Evolutionary conservation across 169 alveolate genomes (phyloP), one percentile per base, ranked within the genome.

Genomic region (Eimeria sp.): DNA sequence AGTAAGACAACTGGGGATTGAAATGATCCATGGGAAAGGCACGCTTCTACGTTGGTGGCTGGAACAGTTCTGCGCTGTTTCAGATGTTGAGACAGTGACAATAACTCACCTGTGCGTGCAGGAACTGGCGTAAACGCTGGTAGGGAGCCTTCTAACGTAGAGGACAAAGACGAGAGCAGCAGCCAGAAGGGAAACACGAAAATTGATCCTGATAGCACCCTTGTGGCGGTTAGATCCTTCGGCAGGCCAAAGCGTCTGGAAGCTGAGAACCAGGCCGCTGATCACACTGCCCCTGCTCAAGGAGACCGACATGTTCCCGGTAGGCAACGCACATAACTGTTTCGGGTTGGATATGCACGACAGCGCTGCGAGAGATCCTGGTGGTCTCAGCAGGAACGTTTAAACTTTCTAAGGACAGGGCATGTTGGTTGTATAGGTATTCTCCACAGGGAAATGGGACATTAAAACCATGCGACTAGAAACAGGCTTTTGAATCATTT

Each of bases 1-100:
- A 49, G 90, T 82, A 82, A 82, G 90, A 30, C 27, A 82, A 10
- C 58, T 54, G 57, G 90, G 87, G 63, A 22, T 3, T 45, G 14
- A 45, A 63, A 63, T 58, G 87, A 25, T 73, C 65, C 61, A 76
- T 45, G 51, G 80, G 51, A 49, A 16, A 70, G 51, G 34, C 14
- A 49, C 22, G 80, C 34, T 9, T 47, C 47, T 47, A 5, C 11
- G 22, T 11, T 4, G 25, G 80, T 49, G 14, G 11, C 80, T 14
- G 51, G 47, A 70, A 14, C 80, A 47, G 51, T 9, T 70, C 49
- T 34, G 10, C 34, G 34, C 49, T 30, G 80, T 34, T 34, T 0
- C 51, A 34, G 51, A 30, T 30, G 51, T 25, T 30, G 51, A 70
- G 5, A 18, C 80, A 70, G n/a, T 34, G 80, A 30, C 9, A 30